Evolutionary conservation across 108 stramenopile species (phyloP), one percentile per base, ranked within the genome.

Genomic region (Fistulifera solaris): DNA sequence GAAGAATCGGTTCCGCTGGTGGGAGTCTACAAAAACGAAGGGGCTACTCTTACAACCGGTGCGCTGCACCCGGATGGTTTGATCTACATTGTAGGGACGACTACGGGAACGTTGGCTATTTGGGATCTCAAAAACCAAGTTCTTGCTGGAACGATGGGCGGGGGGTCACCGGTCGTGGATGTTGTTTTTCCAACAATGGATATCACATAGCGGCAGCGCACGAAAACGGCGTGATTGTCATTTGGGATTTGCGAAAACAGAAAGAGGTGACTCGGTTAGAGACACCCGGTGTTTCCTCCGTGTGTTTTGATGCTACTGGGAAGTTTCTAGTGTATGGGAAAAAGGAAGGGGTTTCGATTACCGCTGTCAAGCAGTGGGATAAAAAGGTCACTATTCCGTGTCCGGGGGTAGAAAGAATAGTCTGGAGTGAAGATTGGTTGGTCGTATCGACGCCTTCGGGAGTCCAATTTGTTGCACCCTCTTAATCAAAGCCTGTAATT

Each of bases 61-160:
- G 72, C 58, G 21, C 31, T 97, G 43, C 96, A 97, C 70, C 94
- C 94, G 10, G 96, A 97, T 73, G 96, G 96, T 22, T 59, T 94
- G 16, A 73, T 97, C 43, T 81, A 83, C 53, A 83, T 66, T n/a
- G 65, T 62, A 0, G 92, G 84, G 12, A 76, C 76, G 1, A 60
- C 43, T 18, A 53, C 53, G 21, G 88, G 89, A 8, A 54, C 54
- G 40, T 48, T 90, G 40, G 41, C 65, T 25, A 52, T 93, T 54
- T 98, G 90, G 89, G 94, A 95, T 71, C 71, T 93, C 57, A 93
- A 82, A 59, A 76, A 68, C 43, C 78, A 81, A 59, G 41, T 28
- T n/a, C 44, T 85, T 19, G 92, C 86, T 13, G 41, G 52, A 26
- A 18, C 18, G 1, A 53, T 62, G 14, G 50, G 38, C 28, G 62